Base-by-base conservation (phyloP, 2,329 filamentous ascomycete species). In the Fusarium sp. region DNA sequence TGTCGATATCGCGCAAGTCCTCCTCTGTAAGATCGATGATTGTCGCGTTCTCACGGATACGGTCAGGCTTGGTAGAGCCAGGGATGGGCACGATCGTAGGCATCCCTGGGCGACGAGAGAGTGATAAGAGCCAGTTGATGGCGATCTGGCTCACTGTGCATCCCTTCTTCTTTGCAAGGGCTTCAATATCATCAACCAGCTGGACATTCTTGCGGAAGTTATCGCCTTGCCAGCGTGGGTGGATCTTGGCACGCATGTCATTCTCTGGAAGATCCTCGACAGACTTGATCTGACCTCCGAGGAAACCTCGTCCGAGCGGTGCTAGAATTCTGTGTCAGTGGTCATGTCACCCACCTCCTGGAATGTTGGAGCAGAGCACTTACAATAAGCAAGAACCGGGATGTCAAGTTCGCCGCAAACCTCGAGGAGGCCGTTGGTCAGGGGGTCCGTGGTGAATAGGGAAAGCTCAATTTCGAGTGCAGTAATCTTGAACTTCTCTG, bases 41-140 rank as follows among this genome's bases (percentile, higher is more conserved):
- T 67, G 84, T 86, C 38, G 84, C 81, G 74, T 93, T 93, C 84
- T 93, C 91, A n/a, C 83, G 76, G 17, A 93, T 85, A 28, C 90
- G 85, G 42, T 83, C 85, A 15, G 82, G 83, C 9, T 85, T 89
- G 2, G 88, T 89, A 14, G 91, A 88, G 6, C 91, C 91, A 0
- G 91, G 92, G 69, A 93, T 92, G 11, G 91, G 91, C 57, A 93
- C 88, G 69, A 93, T 88, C 22, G 77, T 80, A 28, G 88, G 88
- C 85, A 88, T 85, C 44, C 87, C 89, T 11, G 87, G 84, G 41
- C 83, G 84, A 58, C 81, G 82, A 47, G 85, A 87, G 45, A 90
- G 82, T 4, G 85, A 81, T 49, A 85, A 75, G 6, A 90, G 81
- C 91, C 92, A 95, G 57, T 86, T 87, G 61, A 94, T 84, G 20